These are phyloP conservation scores for Plenodomus biglobosus DNA, from an alignment of 2,329 filamentous ascomycete genomes.

Conservation along the genomic window DNA sequence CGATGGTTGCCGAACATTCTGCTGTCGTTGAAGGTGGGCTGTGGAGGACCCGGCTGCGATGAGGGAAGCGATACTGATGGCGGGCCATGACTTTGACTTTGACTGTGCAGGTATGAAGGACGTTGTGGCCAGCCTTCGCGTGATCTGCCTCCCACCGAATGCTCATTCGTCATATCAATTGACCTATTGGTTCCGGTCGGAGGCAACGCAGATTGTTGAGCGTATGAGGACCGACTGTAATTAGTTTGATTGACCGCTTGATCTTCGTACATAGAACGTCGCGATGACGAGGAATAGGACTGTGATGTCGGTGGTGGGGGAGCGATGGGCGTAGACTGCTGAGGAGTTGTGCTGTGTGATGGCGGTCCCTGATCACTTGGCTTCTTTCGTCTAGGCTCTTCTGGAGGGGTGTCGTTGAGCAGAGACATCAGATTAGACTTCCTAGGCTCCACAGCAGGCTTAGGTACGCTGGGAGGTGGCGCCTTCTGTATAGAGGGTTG, in stretches of 20 bases:
- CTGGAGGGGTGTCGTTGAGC: slow-evolving; percentile 43
- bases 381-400: slow-evolving; percentile 40
- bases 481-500: slow-evolving; percentile 23
- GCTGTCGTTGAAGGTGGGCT: slow-evolving; percentile 25
- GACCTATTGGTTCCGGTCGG: slow-evolving; percentile 25
- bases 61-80: slow-evolving; percentile 27
- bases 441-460: slow-evolving; percentile 37
- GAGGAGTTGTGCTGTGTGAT: slow-evolving; percentile 40
- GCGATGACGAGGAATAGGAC: slow-evolving; percentile 19
- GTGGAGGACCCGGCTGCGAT: slow-evolving; percentile 30
- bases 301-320: slow-evolving; percentile 34
- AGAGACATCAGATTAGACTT: slow-evolving; percentile 44
- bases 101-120: slow-evolving; percentile 28
- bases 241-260: slow-evolving; percentile 24
- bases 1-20: slow-evolving; percentile 32
- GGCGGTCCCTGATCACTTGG: slow-evolving; percentile 34
- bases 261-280: slow-evolving; percentile 33
- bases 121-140: slow-evolving; percentile 37
- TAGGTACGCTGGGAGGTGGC: slow-evolving; percentile 21
- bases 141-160: slow-evolving; percentile 20
- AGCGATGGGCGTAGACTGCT: slow-evolving; percentile 37
- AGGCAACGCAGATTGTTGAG: slow-evolving; percentile 28
- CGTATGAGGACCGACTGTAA: slow-evolving; percentile 31
- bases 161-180: slow-evolving; percentile 39
- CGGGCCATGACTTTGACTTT: slow-evolving; percentile 35